Evolutionary conservation across 768 basidiomycete species (phyloP).

Genomic region (Mycena sanguinolenta): DNA sequence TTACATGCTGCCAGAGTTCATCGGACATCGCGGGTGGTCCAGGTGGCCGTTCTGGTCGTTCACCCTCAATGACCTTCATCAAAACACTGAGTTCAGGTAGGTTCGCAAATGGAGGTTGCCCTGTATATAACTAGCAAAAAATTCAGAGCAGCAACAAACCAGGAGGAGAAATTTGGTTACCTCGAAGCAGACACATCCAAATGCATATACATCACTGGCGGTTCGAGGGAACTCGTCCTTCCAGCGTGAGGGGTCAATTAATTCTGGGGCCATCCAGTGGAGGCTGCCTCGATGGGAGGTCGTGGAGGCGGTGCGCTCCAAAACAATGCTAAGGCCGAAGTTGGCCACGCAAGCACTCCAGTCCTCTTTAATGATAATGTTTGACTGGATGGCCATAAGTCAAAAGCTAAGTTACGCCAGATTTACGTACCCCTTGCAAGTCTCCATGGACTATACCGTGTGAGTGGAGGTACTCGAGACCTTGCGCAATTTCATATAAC

Average conservation of each 20-base stretch:
- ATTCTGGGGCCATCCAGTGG: too few species aligned
- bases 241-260: too few species aligned
- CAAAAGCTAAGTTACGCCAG: background rate
- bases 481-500: background rate
- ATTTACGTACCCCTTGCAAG: background rate
- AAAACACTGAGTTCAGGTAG: slow-evolving; percentile 1
- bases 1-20: slow-evolving; percentile 2
- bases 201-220: too few species aligned
- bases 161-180: too few species aligned
- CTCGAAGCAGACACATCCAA: too few species aligned
- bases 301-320: too few species aligned
- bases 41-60: slow-evolving; percentile 10
- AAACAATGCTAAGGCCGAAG: too few species aligned
- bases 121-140: too few species aligned
- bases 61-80: slow-evolving; percentile 10
- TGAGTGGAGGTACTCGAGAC: background rate
- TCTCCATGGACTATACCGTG: background rate
- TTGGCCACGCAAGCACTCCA: too few species aligned
- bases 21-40: slow-evolving; percentile 1
- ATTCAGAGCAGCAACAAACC: too few species aligned
- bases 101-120: slow-evolving; percentile 21
- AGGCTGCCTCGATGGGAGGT: too few species aligned
- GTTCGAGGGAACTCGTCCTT: too few species aligned
- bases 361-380: background rate
- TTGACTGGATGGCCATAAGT: background rate